Percentiles rank a stretch among this genome's conserved stretches.
Evolutionary conservation across 306 rosid genomes (phyloP).

Genomic region (Senna siamea): DNA sequence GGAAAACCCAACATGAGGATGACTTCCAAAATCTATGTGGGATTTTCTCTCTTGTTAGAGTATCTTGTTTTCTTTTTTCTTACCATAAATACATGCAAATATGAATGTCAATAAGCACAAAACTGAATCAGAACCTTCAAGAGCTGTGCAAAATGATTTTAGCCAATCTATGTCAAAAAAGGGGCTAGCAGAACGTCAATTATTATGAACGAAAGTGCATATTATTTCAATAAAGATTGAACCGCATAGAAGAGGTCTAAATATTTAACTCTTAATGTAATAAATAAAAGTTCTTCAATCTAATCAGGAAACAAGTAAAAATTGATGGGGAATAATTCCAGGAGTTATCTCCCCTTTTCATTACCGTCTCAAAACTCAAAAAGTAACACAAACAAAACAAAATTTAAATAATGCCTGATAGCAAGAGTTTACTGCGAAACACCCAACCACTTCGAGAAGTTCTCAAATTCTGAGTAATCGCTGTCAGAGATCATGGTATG

Average conservation of each 20-base stretch:
- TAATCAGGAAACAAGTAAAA: background rate
- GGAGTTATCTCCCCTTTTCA: constrained; percentile 15
- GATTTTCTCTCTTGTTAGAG: too few species aligned
- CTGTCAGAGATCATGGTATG: constrained; percentile 71
- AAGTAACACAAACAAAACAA: constrained; percentile 27
- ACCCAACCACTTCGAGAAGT: constrained; percentile 68
- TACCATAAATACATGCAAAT: background rate
- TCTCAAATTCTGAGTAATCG: constrained; percentile 65
- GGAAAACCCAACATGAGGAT: background rate
- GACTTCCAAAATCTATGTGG: background rate
- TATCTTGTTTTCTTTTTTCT: too few species aligned
- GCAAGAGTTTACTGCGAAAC: constrained; percentile 54
- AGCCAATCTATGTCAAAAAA: background rate
- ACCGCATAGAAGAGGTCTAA: constrained; percentile 2
- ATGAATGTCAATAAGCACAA: background rate
- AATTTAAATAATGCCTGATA: constrained; percentile 31
- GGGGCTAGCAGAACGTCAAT: too few species aligned
- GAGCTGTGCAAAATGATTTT: background rate
- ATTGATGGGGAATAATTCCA: background rate
- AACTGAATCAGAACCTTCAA: too few species aligned
- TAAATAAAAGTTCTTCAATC: background rate
- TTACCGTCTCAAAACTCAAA: constrained; percentile 29
- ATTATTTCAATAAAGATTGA: constrained; percentile 20
- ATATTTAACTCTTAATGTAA: constrained; percentile 28
- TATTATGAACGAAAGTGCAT: background rate